Percentiles rank a stretch among this genome's conserved stretches.
Evolutionary conservation across 306 rosid genomes (phyloP).

Genomic region (Biancaea sappan): DNA sequence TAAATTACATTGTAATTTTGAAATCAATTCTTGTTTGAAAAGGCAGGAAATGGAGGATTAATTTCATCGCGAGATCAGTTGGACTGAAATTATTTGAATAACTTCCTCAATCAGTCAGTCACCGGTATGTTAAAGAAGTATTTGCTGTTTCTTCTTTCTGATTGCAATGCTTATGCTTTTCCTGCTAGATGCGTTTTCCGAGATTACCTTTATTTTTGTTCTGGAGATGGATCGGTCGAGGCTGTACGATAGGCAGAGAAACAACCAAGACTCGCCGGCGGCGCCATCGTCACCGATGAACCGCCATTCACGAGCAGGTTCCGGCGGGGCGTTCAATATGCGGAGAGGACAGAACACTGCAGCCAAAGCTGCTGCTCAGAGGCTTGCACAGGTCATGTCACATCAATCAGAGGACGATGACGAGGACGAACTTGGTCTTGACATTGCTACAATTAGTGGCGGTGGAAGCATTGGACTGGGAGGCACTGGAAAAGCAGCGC

Average conservation of each 20-base stretch:
- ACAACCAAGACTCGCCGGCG: constrained; percentile 48
- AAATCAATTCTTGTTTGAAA: background rate
- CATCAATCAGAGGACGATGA: constrained; percentile 58
- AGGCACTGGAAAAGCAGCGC: constrained; percentile 57
- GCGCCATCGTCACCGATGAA: constrained; percentile 60
- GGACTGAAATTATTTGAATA: background rate
- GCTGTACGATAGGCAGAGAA: constrained; percentile 58
- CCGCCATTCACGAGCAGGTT: constrained; percentile 60
- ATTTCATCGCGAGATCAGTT: background rate
- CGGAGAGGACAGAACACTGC: constrained; percentile 71
- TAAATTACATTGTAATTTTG: background rate
- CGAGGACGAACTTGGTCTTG: constrained; percentile 66
- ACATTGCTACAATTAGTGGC: constrained; percentile 46
- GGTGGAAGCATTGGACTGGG: constrained; percentile 75
- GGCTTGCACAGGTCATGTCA: constrained; percentile 98
- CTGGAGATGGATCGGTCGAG: constrained; percentile 66
- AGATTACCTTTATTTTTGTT: background rate
- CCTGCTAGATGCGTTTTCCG: background rate
- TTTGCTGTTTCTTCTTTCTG: background rate
- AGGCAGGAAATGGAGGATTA: background rate
- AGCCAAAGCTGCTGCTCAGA: constrained; percentile 90
- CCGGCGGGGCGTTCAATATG: constrained; percentile 45
- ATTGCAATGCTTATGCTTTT: background rate
- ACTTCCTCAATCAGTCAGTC: background rate
- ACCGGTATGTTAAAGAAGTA: background rate